These are phyloP conservation scores for Hygrophoropsis aurantiaca DNA, from an alignment of 768 basidiomycete genomes.

Conservation along the genomic window DNA sequence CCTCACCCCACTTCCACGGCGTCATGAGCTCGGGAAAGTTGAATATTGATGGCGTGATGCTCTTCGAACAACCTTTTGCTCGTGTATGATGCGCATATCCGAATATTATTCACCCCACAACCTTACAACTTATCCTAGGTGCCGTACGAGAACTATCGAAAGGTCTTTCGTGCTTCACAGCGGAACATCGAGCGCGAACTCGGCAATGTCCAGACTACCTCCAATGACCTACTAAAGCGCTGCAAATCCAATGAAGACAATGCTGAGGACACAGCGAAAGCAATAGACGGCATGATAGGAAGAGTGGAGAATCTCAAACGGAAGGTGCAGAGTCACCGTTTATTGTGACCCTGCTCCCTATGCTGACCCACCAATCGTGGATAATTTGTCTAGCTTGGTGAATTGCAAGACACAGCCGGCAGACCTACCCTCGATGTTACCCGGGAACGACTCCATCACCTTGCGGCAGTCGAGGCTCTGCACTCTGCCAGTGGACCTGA, in stretches of 20 bases:
- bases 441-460: conserved; percentile 71
- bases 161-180: conserved; percentile 82
- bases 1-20: conserved; percentile 10
- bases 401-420: conserved; percentile 46
- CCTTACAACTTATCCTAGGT: conserved; percentile 50
- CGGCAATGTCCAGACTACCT: conserved; percentile 51
- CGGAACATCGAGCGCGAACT: conserved; percentile 81
- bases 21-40: conserved; percentile 46
- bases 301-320: conserved; percentile 80
- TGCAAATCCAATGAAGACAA: conserved; percentile 36
- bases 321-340: conserved; percentile 58
- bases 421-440: conserved; percentile 68
- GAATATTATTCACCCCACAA: neutral
- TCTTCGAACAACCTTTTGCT: conserved; percentile 85
- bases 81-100: conserved; percentile 44
- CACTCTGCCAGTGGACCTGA: conserved; percentile 52
- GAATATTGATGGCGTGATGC: conserved; percentile 69
- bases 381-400: conserved; percentile 40
- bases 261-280: conserved; percentile 53
- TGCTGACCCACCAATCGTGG: conserved; percentile 12
- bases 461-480: conserved; percentile 62
- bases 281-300: conserved; percentile 74
- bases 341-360: conserved; percentile 3
- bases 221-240: conserved; percentile 59
- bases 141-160: conserved; percentile 87